Base-by-base conservation (phyloP, 352 stramenopile species). In the Plasmopara viticola region DNA sequence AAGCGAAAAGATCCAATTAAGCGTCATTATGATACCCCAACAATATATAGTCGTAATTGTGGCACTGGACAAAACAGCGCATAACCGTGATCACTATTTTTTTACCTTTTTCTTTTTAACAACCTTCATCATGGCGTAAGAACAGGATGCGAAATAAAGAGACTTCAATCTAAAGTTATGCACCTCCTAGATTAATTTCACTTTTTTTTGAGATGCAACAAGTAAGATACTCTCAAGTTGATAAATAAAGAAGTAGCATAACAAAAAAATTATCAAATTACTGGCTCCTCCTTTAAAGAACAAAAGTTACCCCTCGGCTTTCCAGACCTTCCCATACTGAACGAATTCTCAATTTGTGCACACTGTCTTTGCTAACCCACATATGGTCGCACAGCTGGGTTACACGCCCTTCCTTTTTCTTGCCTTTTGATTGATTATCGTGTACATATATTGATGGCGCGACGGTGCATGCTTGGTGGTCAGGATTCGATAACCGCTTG, bases 381-480 rank as follows among this genome's bases (percentile, higher is more conserved):
- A 41, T 33, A 61, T 40, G 18, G 33, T 49, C 38, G 31, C 51
- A 48, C 53, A 54, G 15, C 55, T 54, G 44, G 38, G 43, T 58
- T 47, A 43, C 39, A 51, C 48, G 58, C 48, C 33, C 48, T 66
- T 57, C 10, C 38, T 66, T 71, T 68, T 68, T 68, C 48, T 64
- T 58, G 51, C 58, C 13, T 47, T 68, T 62, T 68, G 55, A 38
- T 60, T 65, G 58, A 62, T 68, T 72, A 64, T 72, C 59, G 65
- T 72, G 64, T 72, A 72, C 64, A 72, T 68, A 72, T 72, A 68
- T 45, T 65, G 46, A 47, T 54, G 43, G 51, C 58, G 51, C 50
- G 53, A 54, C 55, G 59, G 44, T 58, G 43, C 51, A 59, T 65
- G 55, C 15, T 58, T 53, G 40, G 50, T 39, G 55, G 50, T 62